Conservation (phyloP, 257 asterid genomes). For the Haberlea rhodopensis region DNA sequence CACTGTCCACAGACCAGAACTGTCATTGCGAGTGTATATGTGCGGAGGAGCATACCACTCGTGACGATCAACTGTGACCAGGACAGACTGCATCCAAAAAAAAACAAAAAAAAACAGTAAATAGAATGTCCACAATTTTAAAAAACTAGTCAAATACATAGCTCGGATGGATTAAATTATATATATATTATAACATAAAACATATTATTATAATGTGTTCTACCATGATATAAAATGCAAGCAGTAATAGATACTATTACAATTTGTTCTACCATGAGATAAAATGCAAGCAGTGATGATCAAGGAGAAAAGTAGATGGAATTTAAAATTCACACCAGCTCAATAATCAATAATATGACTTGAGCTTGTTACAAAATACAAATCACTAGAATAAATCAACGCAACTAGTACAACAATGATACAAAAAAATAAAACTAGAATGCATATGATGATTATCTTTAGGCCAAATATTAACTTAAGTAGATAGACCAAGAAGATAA, state of each 20-base stretch:
- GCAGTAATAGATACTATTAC: too few relatives aligned
- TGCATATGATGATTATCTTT: too few relatives aligned
- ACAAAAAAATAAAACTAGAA: too few relatives aligned
- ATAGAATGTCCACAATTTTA: slow-evolving; percentile 14
- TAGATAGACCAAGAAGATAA: too few relatives aligned
- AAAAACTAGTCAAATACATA: slow-evolving; percentile 3
- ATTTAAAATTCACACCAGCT: background rate
- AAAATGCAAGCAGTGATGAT: background rate
- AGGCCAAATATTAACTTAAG: too few relatives aligned
- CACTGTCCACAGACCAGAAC: slow-evolving; percentile 78
- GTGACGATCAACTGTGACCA: slow-evolving; percentile 93
- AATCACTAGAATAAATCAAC: background rate
- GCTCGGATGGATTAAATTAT: background rate
- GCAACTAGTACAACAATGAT: background rate
- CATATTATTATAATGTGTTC: too few relatives aligned
- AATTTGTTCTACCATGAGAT: too few relatives aligned
- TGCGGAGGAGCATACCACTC: slow-evolving; percentile 99
- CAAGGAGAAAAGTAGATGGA: slow-evolving; percentile 13
- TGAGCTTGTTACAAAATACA: background rate
- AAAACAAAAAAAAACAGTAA: too few relatives aligned
- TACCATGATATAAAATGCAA: too few relatives aligned
- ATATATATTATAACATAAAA: slow-evolving; percentile 4
- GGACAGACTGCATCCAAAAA: slow-evolving; percentile 87
- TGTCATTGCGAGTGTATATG: slow-evolving; percentile 79
- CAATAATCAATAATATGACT: background rate